Conservation (phyloP, 2,329 filamentous ascomycete species). For the Penicillium nordicum region DNA sequence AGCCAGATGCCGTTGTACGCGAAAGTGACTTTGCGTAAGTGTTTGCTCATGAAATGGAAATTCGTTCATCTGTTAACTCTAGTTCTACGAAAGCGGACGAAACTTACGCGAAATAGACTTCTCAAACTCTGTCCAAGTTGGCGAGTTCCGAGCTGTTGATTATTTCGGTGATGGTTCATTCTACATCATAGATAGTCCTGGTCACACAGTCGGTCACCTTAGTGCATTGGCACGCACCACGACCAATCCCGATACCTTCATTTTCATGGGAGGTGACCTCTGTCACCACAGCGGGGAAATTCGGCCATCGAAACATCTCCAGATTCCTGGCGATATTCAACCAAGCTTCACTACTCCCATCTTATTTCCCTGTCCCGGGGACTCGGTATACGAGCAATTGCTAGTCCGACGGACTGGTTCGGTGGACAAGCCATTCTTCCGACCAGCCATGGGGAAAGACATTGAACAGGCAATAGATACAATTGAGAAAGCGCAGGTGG, state of each 20-base stretch:
- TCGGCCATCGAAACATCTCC: constrained; percentile 43
- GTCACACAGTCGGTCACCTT: constrained; percentile 49
- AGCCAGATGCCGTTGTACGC: constrained; percentile 37
- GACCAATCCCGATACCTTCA: constrained; percentile 38
- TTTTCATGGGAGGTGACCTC: constrained; percentile 52
- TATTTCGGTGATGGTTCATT: constrained; percentile 44
- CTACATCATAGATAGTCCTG: constrained; percentile 35
- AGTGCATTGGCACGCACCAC: constrained; percentile 46
- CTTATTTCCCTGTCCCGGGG: constrained; percentile 17
- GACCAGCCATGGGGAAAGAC: not conserved
- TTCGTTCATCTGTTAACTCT: too few relatives aligned
- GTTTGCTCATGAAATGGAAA: too few relatives aligned
- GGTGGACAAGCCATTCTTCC: not conserved
- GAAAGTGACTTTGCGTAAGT: constrained; percentile 43
- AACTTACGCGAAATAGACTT: constrained; percentile 28
- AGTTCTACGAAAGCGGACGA: not conserved
- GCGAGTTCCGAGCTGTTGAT: constrained; percentile 39
- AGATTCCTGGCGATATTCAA: not conserved
- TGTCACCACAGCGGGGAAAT: constrained; percentile 48
- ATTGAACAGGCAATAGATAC: not conserved
- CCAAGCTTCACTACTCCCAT: constrained; percentile 22
- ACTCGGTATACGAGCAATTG: constrained; percentile 4
- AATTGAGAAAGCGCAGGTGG: constrained; percentile 22
- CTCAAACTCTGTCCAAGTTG: constrained; percentile 7
- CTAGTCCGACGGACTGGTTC: not conserved